Evolutionary conservation across 1,139 yeast genomes (phyloP), one percentile per base, ranked within the genome.

Genomic region (Candida gigantensis): DNA sequence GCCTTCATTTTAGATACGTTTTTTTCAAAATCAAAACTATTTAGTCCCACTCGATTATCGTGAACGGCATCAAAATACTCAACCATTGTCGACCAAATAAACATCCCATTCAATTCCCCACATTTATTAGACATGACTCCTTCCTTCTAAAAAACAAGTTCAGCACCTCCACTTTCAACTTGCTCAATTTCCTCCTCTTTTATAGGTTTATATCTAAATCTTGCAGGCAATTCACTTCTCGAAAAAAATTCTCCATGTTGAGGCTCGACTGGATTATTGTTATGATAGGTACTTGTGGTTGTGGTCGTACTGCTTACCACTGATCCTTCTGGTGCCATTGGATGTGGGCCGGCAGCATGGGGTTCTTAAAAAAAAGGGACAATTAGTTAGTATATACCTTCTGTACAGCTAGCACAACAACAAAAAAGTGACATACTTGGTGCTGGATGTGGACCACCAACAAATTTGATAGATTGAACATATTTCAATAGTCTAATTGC

Each of bases 81-180:
- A n/a, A n/a, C n/a, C n/a, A n/a, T n/a, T n/a, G n/a, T n/a, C n/a
- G n/a, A n/a, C n/a, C n/a, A n/a, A n/a, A n/a, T n/a, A n/a, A n/a
- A n/a, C n/a, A n/a, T n/a, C n/a, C n/a, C n/a, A n/a, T n/a, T n/a
- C n/a, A n/a, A n/a, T n/a, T n/a, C n/a, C n/a, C n/a, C n/a, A n/a
- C n/a, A n/a, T n/a, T n/a, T n/a, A n/a, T n/a, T n/a, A n/a, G n/a
- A n/a, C n/a, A n/a, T n/a, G n/a, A n/a, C n/a, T n/a, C n/a, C n/a
- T n/a, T n/a, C n/a, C 18, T 10, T 14, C 25, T 57, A 68, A 46
- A 55, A 69, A 12, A 71, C 65, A 36, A 67, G 46, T 18, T 68
- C 80, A 28, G 95, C 94, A 45, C 96, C 95, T 33, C 96, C 96
- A 37, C 74, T 72, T 51, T 77, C 72, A 51, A 88, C 77, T 46